Percentiles rank a stretch among this genome's conserved stretches.
phyloP scores from a whole-genome alignment of 2,329 filamentous ascomycete genomes.

The Polytolypa hystricis region DNA sequence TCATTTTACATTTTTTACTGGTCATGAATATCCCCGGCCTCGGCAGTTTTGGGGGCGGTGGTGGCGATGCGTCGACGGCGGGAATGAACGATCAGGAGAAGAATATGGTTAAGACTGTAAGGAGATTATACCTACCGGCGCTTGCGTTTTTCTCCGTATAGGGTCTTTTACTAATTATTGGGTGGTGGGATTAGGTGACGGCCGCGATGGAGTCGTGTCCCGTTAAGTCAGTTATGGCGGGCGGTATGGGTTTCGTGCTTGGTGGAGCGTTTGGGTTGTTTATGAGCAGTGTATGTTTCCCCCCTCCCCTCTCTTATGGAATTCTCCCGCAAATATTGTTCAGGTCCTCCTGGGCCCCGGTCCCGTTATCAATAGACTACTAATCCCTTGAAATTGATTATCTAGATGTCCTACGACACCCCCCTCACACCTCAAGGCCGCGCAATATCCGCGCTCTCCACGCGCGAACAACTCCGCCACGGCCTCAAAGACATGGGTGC shows the following conservation, averaged over 20 bases:
- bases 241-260: slow-evolving; percentile 86
- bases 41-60: slow-evolving; percentile 11
- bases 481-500: slow-evolving; percentile 94
- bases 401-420: slow-evolving; percentile 94
- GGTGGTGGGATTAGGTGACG: slow-evolving; percentile 51
- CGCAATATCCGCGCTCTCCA: slow-evolving; percentile 55
- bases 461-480: slow-evolving; percentile 68
- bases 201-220: slow-evolving; percentile 83
- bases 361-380: too few species aligned
- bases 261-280: slow-evolving; percentile 93
- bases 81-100: slow-evolving; percentile 39
- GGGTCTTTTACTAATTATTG: background rate
- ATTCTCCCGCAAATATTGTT: background rate
- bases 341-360: too few species aligned
- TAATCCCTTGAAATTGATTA: slow-evolving; percentile 6
- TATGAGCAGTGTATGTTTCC: slow-evolving; percentile 74
- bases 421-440: slow-evolving; percentile 55
- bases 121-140: slow-evolving; percentile 5
- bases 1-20: too few species aligned
- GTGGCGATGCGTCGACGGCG: slow-evolving; percentile 15
- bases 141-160: background rate
- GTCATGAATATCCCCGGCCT: too few species aligned
- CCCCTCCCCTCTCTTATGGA: background rate
- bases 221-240: slow-evolving; percentile 78
- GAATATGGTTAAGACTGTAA: slow-evolving; percentile 37